phyloP scores from a whole-genome alignment of 2,329 filamentous ascomycete genomes.

The Penicillium glabrum region DNA sequence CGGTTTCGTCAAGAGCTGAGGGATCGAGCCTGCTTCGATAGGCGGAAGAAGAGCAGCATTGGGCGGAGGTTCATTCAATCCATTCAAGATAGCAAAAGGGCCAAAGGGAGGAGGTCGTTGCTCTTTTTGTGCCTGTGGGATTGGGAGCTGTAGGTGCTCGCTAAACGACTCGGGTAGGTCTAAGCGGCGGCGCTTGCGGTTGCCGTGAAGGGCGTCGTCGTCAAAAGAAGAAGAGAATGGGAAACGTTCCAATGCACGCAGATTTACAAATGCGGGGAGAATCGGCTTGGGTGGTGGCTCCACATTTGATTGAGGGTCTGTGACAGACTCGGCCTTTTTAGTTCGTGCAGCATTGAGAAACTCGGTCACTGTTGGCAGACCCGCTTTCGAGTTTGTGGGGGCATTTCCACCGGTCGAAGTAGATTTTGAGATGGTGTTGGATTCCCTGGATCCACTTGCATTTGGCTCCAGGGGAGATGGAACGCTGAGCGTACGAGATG shows the following conservation, averaged over 20 bases:
- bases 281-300: conserved; percentile 42
- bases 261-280: conserved; percentile 48
- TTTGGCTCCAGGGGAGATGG: conserved; percentile 49
- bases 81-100: conserved; percentile 54
- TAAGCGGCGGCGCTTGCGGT: conserved; percentile 46
- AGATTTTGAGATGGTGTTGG: conserved; percentile 29
- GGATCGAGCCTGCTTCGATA: conserved; percentile 53
- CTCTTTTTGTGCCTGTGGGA: conserved; percentile 48
- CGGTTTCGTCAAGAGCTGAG: conserved; percentile 38
- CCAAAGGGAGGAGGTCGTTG: conserved; percentile 45
- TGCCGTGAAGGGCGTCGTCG: conserved; percentile 32
- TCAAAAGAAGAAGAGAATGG: conserved; percentile 42
- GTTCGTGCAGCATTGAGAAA: conserved; percentile 37
- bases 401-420: conserved; percentile 28
- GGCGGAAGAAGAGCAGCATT: conserved; percentile 61
- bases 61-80: conserved; percentile 63
- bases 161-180: conserved; percentile 43
- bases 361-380: conserved; percentile 35
- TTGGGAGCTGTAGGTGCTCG: conserved; percentile 49
- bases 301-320: conserved; percentile 31
- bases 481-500: conserved; percentile 40
- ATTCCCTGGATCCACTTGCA: conserved; percentile 34
- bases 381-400: conserved; percentile 29
- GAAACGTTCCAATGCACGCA: conserved; percentile 47
- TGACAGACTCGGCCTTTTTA: conserved; percentile 33